phyloP scores from a whole-genome alignment of 768 basidiomycete genomes.

The Rhizopogon vinicolor region DNA sequence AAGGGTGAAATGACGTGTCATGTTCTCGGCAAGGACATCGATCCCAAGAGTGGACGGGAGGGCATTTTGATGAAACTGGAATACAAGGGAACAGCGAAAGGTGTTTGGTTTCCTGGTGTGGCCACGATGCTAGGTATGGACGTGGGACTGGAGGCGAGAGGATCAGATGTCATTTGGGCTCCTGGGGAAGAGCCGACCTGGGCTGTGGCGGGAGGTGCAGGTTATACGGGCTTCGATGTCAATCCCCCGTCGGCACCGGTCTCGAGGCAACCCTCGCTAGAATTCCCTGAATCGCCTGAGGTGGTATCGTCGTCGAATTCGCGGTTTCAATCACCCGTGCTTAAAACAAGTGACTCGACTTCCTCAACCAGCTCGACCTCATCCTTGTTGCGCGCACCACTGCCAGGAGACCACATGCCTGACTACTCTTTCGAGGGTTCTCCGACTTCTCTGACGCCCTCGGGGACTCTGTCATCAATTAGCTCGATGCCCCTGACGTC shows the following conservation, averaged over 20 bases:
- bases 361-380: constrained; percentile 38
- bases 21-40: constrained; percentile 47
- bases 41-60: constrained; percentile 34
- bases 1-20: constrained; percentile 63
- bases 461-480: constrained; percentile 33
- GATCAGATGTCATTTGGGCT: constrained; percentile 67
- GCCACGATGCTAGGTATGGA: constrained; percentile 80
- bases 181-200: constrained; percentile 47
- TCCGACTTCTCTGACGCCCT: constrained; percentile 49
- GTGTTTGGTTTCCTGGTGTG: constrained; percentile 80
- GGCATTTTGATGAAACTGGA: constrained; percentile 63
- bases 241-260: constrained; percentile 34
- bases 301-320: constrained; percentile 15
- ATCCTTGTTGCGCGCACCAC: constrained; percentile 71
- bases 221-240: constrained; percentile 70
- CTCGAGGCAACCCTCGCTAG: constrained; percentile 48
- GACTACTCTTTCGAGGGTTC: constrained; percentile 76
- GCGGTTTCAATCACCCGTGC: constrained; percentile 15
- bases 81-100: constrained; percentile 70
- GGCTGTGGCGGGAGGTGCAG: constrained; percentile 57
- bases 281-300: constrained; percentile 29
- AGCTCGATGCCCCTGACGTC: constrained; percentile 29
- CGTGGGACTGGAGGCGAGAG: constrained; percentile 61
- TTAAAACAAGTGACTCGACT: constrained; percentile 33
- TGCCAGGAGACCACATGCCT: constrained; percentile 56